phyloP scores from a whole-genome alignment of 495 filamentous ascomycete species.

The Tuber calosporum region DNA sequence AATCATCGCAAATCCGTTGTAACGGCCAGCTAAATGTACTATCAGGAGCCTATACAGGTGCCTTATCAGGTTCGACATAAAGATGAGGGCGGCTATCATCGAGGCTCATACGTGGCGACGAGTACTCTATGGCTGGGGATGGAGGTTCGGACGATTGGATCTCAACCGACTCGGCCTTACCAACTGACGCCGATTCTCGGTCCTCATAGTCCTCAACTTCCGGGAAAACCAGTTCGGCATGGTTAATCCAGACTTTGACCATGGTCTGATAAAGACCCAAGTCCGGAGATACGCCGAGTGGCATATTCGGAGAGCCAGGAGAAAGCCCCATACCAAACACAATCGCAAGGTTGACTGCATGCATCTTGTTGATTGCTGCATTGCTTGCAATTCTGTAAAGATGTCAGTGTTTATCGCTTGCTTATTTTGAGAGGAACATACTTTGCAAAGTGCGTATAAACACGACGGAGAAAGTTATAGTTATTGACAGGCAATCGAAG shows the following conservation, averaged over 20 bases:
- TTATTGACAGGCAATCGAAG: conserved; percentile 33
- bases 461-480: conserved; percentile 42
- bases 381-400: conserved; percentile 38
- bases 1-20: not conserved
- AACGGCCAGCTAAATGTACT: not conserved
- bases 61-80: not conserved
- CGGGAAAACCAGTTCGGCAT: conserved; percentile 39
- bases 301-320: conserved; percentile 32
- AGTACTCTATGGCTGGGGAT: conserved; percentile 30
- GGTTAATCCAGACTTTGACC: conserved; percentile 41
- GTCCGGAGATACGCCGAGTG: conserved; percentile 40
- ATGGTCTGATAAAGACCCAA: conserved; percentile 41
- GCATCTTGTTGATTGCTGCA: conserved; percentile 40
- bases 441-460: conserved; percentile 42
- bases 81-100: conserved; percentile 26
- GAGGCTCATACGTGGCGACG: conserved; percentile 33
- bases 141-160: conserved; percentile 35
- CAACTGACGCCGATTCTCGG: conserved; percentile 30
- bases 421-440: conserved; percentile 1
- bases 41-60: not conserved
- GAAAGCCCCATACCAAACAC: conserved; percentile 43
- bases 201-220: conserved; percentile 40
- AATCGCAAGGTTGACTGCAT: conserved; percentile 42
- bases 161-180: conserved; percentile 33
- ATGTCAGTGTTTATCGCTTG: conserved; percentile 9